Base-by-base conservation (phyloP, 805 yeast genomes). In the Maudiozyma pseudohumilis region DNA sequence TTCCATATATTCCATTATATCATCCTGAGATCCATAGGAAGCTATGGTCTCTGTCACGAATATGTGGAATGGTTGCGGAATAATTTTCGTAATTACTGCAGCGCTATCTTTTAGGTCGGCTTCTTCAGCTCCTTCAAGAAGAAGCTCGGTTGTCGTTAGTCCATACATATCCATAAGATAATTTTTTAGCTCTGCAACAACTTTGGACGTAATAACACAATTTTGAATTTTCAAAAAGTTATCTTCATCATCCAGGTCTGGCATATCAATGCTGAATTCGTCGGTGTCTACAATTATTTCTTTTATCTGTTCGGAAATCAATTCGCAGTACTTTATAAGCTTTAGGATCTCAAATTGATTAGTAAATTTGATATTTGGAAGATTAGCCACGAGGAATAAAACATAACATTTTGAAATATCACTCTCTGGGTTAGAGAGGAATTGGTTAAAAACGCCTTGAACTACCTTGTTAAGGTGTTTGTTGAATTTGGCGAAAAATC, bases 271-370 rank as follows among this genome's bases (percentile, higher is more conserved):
- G n/a, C 9, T 7, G 6, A 10, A 13, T 5, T 24, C 29, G 1
- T 8, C 17, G 5, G 21, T 19, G 9, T 31, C 40, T 10, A 30
- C 32, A 10, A 20, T 34, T 11, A 54, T 47, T 29, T 53, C 59
- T 13, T 46, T 42, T 6, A 50, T 25, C 23, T 55, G 58, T 27
- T 55, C 60, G 3, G 46, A 38, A n/a, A 38, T 41, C 20, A 41
- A 19, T 18, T 52, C 55, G 4, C 54, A 36, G 15, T 30, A 29
- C 30, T 46, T 53, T 15, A 50, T 32, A 3, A 55, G 19, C 1
- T 27, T 21, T 5, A 48, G 35, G 19, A 55, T 32, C n/a, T 56
- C 59, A 32, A 32, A 40, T 25, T 52, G 53, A 15, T 48, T 37
- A 3, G 38, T 36, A 27, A 49, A 56, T 15, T 35, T 32, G 13